These are phyloP conservation scores for Ceratorhiza oryzae-sativae DNA, from an alignment of 1,284 basidiomycete genomes.

Conservation along the genomic window DNA sequence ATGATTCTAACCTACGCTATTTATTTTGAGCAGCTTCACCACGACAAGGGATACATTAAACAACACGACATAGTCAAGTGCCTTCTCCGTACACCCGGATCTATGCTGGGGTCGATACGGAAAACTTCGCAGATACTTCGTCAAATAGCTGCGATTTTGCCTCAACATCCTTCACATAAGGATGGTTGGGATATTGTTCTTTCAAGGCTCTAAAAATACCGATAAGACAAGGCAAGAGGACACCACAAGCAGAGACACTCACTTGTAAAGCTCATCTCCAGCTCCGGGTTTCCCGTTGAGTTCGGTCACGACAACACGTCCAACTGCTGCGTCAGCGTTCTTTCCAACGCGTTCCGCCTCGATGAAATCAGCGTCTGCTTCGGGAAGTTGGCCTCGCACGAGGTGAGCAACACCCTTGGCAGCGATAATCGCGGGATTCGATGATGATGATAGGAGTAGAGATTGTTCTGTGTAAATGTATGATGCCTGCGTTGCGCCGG, in stretches of 20 bases:
- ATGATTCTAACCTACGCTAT: no score
- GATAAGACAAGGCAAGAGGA: conserved; percentile 30
- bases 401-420: conserved; percentile 86
- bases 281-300: conserved; percentile 66
- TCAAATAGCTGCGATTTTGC: conserved; percentile 74
- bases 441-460: conserved; percentile 81
- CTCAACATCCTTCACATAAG: conserved; percentile 67
- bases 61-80: not conserved
- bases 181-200: conserved; percentile 68
- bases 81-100: not conserved
- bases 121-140: conserved; percentile 70
- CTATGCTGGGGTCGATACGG: conserved; percentile 55
- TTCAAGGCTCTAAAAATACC: conserved; percentile 59
- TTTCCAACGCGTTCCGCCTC: conserved; percentile 68
- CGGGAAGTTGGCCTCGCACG: conserved; percentile 78
- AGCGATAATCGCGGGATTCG: conserved; percentile 72
- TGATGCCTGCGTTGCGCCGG: conserved; percentile 69
- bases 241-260: conserved; percentile 48
- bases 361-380: conserved; percentile 83
- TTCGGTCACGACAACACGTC: conserved; percentile 68
- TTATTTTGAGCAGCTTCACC: no score
- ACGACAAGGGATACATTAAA: not conserved
- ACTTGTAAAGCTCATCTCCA: conserved; percentile 73
- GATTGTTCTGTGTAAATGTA: conserved; percentile 94
- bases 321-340: conserved; percentile 75